Evolutionary conservation across 192 early-diverging fungal genomes (phyloP).

Genomic region (Entomortierella chlamydospora): DNA sequence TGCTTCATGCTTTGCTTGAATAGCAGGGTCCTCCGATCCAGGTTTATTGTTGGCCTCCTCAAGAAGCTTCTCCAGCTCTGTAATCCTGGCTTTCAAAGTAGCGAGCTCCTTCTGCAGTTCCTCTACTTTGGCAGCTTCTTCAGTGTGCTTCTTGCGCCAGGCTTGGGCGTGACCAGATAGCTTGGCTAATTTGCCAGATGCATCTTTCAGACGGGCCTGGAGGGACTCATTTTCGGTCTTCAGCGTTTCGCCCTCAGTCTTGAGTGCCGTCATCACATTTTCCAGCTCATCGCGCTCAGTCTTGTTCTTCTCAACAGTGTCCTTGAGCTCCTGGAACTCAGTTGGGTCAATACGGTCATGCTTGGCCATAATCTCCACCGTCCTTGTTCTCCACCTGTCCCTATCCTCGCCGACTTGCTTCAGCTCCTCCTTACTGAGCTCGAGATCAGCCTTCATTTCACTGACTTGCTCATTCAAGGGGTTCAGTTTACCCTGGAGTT

Average conservation of each 20-base stretch:
- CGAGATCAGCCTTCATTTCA: constrained; percentile 70
- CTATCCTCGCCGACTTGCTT: constrained; percentile 71
- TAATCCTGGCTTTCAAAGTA: constrained; percentile 31
- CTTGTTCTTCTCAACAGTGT: constrained; percentile 56
- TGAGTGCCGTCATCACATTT: not conserved
- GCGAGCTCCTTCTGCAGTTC: constrained; percentile 32
- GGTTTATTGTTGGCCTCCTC: constrained; percentile 51
- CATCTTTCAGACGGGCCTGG: constrained; percentile 29
- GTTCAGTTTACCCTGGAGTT: constrained; percentile 58
- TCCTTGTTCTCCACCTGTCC: constrained; percentile 76
- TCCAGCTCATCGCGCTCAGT: constrained; percentile 22
- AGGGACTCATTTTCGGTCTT: constrained; percentile 39
- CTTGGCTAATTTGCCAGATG: constrained; percentile 14
- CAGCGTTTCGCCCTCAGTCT: constrained; percentile 21
- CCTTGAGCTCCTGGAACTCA: constrained; percentile 77
- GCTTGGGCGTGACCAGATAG: constrained; percentile 26
- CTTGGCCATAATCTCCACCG: constrained; percentile 78
- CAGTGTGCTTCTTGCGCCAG: constrained; percentile 26
- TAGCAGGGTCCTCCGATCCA: constrained; percentile 9
- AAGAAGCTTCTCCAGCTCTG: constrained; percentile 54
- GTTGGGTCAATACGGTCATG: constrained; percentile 86
- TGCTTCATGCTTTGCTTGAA: constrained; percentile 6
- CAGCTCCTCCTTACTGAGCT: constrained; percentile 63
- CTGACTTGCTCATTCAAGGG: constrained; percentile 70
- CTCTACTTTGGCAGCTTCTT: constrained; percentile 30